These are phyloP conservation scores for Penicillium olsonii DNA, from an alignment of 2,329 filamentous ascomycete species.

Conservation along the genomic window DNA sequence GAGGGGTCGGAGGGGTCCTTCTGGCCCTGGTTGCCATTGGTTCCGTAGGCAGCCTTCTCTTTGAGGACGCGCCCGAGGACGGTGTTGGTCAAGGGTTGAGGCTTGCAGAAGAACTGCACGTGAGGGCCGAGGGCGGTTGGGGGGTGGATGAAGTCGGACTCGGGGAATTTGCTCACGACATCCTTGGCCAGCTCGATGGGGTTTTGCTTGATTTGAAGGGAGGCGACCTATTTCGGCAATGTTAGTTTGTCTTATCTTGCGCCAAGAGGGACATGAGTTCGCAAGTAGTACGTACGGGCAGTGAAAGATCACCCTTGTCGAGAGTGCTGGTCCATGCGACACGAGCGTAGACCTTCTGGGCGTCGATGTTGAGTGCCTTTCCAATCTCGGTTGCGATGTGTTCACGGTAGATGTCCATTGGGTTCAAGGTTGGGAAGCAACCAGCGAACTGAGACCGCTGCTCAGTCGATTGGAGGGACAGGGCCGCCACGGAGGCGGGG, in stretches of 20 bases:
- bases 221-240: constrained; percentile 34
- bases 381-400: constrained; percentile 47
- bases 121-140: constrained; percentile 60
- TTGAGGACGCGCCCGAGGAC: constrained; percentile 62
- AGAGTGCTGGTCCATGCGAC: constrained; percentile 48
- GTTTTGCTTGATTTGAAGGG: constrained; percentile 57
- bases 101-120: constrained; percentile 67
- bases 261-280: background rate
- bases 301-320: constrained; percentile 49
- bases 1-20: constrained; percentile 59
- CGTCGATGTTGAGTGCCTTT: constrained; percentile 40
- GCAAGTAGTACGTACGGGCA: constrained; percentile 39
- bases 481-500: constrained; percentile 38
- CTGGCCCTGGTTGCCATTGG: constrained; percentile 60
- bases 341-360: constrained; percentile 41
- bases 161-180: constrained; percentile 58
- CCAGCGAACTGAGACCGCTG: constrained; percentile 42
- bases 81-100: constrained; percentile 56
- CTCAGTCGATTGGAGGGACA: constrained; percentile 43
- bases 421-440: constrained; percentile 48
- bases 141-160: constrained; percentile 58
- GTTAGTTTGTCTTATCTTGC: background rate
- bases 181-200: constrained; percentile 59
- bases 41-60: constrained; percentile 59
- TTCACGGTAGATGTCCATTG: constrained; percentile 49